Evolutionary conservation across 495 filamentous ascomycete species (phyloP), one percentile per base, ranked within the genome.

Genomic region (Niebla homalea): DNA sequence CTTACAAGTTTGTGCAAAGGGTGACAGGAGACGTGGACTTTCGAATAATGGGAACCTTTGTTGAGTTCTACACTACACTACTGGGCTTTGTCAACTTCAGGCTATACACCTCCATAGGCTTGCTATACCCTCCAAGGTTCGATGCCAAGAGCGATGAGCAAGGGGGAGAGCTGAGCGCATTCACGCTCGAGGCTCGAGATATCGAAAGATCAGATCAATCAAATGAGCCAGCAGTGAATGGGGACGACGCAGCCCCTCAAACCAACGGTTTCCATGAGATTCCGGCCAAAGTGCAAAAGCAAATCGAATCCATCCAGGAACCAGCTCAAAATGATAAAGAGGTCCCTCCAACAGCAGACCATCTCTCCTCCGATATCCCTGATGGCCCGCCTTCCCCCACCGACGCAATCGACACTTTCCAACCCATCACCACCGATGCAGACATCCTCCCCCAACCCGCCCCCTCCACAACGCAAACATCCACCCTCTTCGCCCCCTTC

Each of bases 1-100:
- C 92, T 2, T 97, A 98, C 70, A 83, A 84, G 55, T 98, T 98
- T 67, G 94, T 95, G 56, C 93, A 96, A 69, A 71, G 83, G 52
- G 79, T 94, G 26, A 88, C 89, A 21, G 85, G 81, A 14, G 92
- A 97, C 66, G 81, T 98, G 43, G 92, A 98, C 66, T 97, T 94
- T 71, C 75, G 93, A 58, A 96, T 98, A 63, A 98, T 98, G 92
- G 88, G 85, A 38, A 98, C 93, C 2, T 98, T 98, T 62, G 85
- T 98, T 46, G 89, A 98, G 58, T 97, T 98, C 67, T 98, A 98
- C 72, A 92, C 89, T 45, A 97, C 92, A 2, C 72, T 98, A 12
- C 71, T 98, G 10, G 85, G 93, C 42, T 98, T 97, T 56, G 84
- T 97, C 62, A 94, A 97, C 71, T 98, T 84, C 72, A 70, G 87